phyloP scores from a whole-genome alignment of 495 filamentous ascomycete species.

The Bryoglossum gracile region DNA sequence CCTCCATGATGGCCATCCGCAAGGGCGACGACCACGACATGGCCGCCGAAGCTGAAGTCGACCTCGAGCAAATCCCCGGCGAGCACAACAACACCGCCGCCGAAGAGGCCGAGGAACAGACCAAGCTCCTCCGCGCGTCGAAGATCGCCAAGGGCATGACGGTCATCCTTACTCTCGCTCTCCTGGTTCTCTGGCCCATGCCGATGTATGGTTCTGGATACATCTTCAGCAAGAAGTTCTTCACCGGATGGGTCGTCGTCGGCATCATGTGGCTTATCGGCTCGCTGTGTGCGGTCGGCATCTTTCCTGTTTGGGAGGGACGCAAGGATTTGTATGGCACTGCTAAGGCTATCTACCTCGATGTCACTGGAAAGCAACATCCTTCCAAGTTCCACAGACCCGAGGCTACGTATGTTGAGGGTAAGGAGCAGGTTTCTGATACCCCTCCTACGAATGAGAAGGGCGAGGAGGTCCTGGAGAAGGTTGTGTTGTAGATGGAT shows the following conservation, averaged over 20 bases:
- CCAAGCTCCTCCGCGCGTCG: slow-evolving; percentile 61
- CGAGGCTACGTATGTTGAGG: slow-evolving; percentile 18
- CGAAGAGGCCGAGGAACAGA: slow-evolving; percentile 15
- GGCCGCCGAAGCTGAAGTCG: slow-evolving; percentile 26
- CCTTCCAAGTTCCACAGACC: slow-evolving; percentile 14
- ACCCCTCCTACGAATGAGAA: slow-evolving; percentile 22
- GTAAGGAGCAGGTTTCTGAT: slow-evolving; percentile 15
- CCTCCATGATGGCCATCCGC: slow-evolving; percentile 76
- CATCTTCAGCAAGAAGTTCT: slow-evolving; percentile 68
- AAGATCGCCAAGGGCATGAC: slow-evolving; percentile 76
- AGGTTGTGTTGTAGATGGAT: background rate
- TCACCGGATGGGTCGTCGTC: slow-evolving; percentile 72
- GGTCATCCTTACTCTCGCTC: slow-evolving; percentile 59
- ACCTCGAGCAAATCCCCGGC: slow-evolving; percentile 23
- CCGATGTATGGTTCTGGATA: slow-evolving; percentile 86
- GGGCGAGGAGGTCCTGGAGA: slow-evolving; percentile 5
- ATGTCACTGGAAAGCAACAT: slow-evolving; percentile 40
- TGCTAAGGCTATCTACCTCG: slow-evolving; percentile 56
- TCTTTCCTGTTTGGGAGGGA: slow-evolving; percentile 23
- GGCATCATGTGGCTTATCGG: slow-evolving; percentile 71
- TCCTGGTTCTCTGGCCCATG: slow-evolving; percentile 90
- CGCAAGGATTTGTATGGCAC: slow-evolving; percentile 54
- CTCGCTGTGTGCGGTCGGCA: slow-evolving; percentile 30
- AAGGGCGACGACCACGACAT: slow-evolving; percentile 51
- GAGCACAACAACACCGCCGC: slow-evolving; percentile 5